Evolutionary conservation across 2,329 filamentous ascomycete species (phyloP), one percentile per base, ranked within the genome.

Genomic region (Lasiodiplodia sp.): DNA sequence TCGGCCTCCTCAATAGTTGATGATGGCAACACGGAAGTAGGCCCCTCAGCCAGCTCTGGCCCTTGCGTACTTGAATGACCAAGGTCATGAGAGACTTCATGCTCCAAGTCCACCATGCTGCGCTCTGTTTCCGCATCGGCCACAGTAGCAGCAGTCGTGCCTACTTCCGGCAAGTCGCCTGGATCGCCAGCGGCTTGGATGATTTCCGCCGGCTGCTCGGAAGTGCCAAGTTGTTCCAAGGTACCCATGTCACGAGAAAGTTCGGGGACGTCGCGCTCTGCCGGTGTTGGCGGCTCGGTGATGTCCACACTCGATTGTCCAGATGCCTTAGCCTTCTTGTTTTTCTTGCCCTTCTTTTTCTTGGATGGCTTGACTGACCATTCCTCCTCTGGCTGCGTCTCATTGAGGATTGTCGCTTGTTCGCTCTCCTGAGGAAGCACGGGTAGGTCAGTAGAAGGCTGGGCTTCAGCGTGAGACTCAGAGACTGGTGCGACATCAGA

Each of bases 311-410:
- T 66, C 10, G 25, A 44, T 18, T 66, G 57, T 1, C 23, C 25
- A 37, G 38, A 65, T n/a, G 28, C 18, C 25, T 70, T 65, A 2
- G 49, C n/a, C 23, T 40, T 60, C 31, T 69, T 68, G 34, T 21
- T 37, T 18, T 51, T 67, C 37, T 69, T 68, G 5, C 47, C 47
- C 31, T 66, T 70, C 60, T 69, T 70, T 38, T 56, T 55, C 37
- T 62, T 62, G 28, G 37, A 40, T 6, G 63, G 63, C 37, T 55
- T 21, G 14, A 56, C 18, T 8, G 63, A 11, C 51, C 63, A 56
- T 14, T 66, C 38, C 1, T 66, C 63, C 34, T 66, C 51, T 3
- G 63, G 63, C 11, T 49, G 38, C 16, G 47, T 49, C 25, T 53
- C 60, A 14, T n/a, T n/a, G 38, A 53, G 16, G 14, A 18, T 37